Percentiles rank a stretch among this genome's conserved stretches.
These are phyloP conservation scores for Penicillium pulvis DNA, from an alignment of 495 filamentous ascomycete genomes.

Conservation along the genomic window DNA sequence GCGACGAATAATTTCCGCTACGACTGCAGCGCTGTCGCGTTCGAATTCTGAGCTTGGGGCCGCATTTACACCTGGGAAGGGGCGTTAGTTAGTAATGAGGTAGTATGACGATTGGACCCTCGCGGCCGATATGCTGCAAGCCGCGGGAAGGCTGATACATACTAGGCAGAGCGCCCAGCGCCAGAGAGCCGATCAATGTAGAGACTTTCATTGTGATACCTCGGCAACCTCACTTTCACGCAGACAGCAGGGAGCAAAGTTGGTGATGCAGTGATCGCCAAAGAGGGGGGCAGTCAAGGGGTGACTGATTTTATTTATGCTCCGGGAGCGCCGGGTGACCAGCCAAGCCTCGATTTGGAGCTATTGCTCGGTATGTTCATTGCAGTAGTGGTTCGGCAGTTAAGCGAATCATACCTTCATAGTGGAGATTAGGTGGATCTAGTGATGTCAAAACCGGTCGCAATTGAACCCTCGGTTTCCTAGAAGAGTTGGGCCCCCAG, in stretches of 20 bases:
- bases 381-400: conserved; percentile 14
- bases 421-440: conserved; percentile 15
- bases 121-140: neutral
- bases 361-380: conserved; percentile 12
- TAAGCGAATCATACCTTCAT: conserved; percentile 21
- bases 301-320: conserved; percentile 26
- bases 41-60: conserved; percentile 12
- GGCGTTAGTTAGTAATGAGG: neutral
- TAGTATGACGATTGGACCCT: neutral
- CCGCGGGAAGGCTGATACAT: conserved; percentile 8
- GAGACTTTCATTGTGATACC: conserved; percentile 28
- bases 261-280: conserved; percentile 7
- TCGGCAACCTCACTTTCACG: neutral
- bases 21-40: conserved; percentile 8
- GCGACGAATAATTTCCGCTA: conserved; percentile 21
- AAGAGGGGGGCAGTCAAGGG: conserved; percentile 11
- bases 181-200: conserved; percentile 22
- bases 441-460: conserved; percentile 21
- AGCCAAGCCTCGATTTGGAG: conserved; percentile 20
- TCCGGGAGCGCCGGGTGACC: conserved; percentile 29
- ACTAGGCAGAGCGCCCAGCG: conserved; percentile 38
- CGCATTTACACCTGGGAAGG: conserved; percentile 23
- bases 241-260: neutral
- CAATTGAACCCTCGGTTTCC: conserved; percentile 2
- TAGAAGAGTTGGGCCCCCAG: neutral